Percentiles rank a stretch among this genome's conserved stretches.
Conservation (phyloP, 768 basidiomycete genomes). For the Saitozyma sp. region DNA sequence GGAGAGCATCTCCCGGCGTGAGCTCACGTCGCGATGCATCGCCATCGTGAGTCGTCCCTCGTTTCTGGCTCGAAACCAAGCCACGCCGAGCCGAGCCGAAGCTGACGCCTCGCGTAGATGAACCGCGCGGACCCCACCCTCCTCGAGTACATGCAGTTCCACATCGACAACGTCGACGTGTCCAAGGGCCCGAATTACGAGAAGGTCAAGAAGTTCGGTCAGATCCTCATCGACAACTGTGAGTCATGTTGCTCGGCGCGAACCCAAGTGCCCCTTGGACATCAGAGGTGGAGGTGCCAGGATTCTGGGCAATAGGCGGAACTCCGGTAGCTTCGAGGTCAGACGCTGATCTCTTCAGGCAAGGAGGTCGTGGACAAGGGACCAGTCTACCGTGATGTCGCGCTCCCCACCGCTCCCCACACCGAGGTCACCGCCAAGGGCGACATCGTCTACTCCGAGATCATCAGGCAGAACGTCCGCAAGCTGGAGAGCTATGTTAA, state of each 20-base stretch:
- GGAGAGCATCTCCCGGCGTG: constrained; percentile 45
- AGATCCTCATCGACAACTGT: constrained; percentile 86
- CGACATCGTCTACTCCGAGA: constrained; percentile 91
- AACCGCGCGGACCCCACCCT: constrained; percentile 94
- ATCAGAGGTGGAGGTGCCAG: not conserved
- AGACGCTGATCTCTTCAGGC: constrained; percentile 13
- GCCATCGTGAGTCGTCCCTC: constrained; percentile 59
- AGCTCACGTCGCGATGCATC: constrained; percentile 85
- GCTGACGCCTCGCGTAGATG: constrained; percentile 56
- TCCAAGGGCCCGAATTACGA: constrained; percentile 80
- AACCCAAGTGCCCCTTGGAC: not conserved
- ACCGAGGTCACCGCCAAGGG: constrained; percentile 92
- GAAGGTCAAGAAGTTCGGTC: constrained; percentile 95
- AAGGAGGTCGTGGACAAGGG: constrained; percentile 45
- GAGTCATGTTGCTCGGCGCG: not conserved
- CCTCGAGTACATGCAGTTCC: constrained; percentile 84
- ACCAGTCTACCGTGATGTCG: constrained; percentile 58
- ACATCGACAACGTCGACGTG: constrained; percentile 79
- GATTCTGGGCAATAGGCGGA: too few relatives aligned
- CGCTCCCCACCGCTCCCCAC: constrained; percentile 95
- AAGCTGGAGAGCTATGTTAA: constrained; percentile 91
- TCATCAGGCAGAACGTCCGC: constrained; percentile 91
- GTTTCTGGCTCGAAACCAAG: too few relatives aligned
- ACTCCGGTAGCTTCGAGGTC: too few relatives aligned
- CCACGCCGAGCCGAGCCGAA: not conserved